Percentiles rank a stretch among this genome's conserved stretches.
These are phyloP conservation scores for Cyclotella choctawhatcheeana DNA, from an alignment of 108 stramenopile genomes.

Conservation along the genomic window DNA sequence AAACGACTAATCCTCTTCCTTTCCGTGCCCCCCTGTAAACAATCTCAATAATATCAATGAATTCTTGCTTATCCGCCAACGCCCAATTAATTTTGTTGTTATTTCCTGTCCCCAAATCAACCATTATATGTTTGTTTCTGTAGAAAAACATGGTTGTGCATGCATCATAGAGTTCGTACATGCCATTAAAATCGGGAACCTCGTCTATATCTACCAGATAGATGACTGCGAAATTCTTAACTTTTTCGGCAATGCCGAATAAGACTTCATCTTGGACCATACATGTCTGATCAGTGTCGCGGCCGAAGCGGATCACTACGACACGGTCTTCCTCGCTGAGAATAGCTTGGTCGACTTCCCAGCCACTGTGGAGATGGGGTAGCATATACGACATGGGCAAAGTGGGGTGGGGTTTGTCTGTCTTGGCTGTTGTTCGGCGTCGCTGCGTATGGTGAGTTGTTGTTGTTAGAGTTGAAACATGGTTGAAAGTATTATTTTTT, in stretches of 20 bases:
- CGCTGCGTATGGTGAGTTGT: no score
- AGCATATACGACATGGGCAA: slow-evolving; percentile 94
- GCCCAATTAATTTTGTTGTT: slow-evolving; percentile 99
- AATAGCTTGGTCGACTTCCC: slow-evolving; percentile 99
- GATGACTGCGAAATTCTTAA: slow-evolving; percentile 97
- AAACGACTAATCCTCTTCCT: slow-evolving; percentile 96
- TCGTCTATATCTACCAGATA: slow-evolving; percentile 98
- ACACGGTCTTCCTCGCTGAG: slow-evolving; percentile 98
- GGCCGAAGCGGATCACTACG: slow-evolving; percentile 98
- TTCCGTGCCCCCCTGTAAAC: slow-evolving; percentile 97
- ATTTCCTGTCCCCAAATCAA: slow-evolving; percentile 98
- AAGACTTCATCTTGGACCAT: slow-evolving; percentile 98
- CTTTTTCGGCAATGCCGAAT: slow-evolving; percentile 92
- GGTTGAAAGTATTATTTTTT: no score
- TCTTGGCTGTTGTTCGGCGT: no score
- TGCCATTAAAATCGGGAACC: slow-evolving; percentile 96
- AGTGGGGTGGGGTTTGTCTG: no score
- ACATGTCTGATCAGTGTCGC: slow-evolving; percentile 94
- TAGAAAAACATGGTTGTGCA: slow-evolving; percentile 99
- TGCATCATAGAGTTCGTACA: slow-evolving; percentile 99
- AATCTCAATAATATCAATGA: slow-evolving; percentile 98
- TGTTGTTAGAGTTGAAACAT: no score
- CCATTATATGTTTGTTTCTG: slow-evolving; percentile 97
- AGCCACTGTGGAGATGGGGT: slow-evolving; percentile 94
- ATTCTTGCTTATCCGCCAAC: slow-evolving; percentile 95